phyloP scores from a whole-genome alignment of 2,329 filamentous ascomycete genomes.

The Diaporthe velutina region DNA sequence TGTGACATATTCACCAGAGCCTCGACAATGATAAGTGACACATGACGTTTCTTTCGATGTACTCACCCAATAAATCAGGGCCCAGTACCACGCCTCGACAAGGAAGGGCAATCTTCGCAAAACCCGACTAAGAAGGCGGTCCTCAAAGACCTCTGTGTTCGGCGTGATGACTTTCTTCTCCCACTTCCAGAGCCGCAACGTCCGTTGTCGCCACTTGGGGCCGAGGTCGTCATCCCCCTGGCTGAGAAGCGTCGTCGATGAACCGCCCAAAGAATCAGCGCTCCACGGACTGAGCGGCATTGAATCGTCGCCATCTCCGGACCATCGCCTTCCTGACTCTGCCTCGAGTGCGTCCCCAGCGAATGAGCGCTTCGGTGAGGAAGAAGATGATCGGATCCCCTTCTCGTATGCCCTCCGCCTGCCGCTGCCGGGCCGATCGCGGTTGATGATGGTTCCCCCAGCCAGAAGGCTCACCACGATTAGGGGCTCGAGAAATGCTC shows the following conservation, averaged over 20 bases:
- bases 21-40: too few species aligned
- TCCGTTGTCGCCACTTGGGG: conserved; percentile 43
- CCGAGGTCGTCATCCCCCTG: conserved; percentile 38
- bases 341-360: conserved; percentile 44
- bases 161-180: conserved; percentile 66
- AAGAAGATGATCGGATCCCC: conserved; percentile 38
- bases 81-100: conserved; percentile 83
- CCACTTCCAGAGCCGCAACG: conserved; percentile 55
- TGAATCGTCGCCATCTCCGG: conserved; percentile 37
- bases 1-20: background rate
- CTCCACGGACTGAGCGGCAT: conserved; percentile 37
- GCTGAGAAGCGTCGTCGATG: conserved; percentile 42
- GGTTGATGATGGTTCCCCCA: conserved; percentile 73
- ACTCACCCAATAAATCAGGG: conserved; percentile 80
- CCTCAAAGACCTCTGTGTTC: conserved; percentile 71
- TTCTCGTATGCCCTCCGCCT: conserved; percentile 10
- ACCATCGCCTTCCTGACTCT: conserved; percentile 43
- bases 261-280: conserved; percentile 41
- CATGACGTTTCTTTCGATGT: background rate
- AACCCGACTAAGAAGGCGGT: conserved; percentile 72
- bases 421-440: conserved; percentile 50
- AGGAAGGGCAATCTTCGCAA: conserved; percentile 78
- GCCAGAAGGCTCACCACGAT: conserved; percentile 71
- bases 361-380: conserved; percentile 45
- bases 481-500: conserved; percentile 71